A percentile compares a stretch with the other conserved stretches of the same genome.
phyloP scores from a whole-genome alignment of 768 basidiomycete genomes.

The Cantharellus anzutake region DNA sequence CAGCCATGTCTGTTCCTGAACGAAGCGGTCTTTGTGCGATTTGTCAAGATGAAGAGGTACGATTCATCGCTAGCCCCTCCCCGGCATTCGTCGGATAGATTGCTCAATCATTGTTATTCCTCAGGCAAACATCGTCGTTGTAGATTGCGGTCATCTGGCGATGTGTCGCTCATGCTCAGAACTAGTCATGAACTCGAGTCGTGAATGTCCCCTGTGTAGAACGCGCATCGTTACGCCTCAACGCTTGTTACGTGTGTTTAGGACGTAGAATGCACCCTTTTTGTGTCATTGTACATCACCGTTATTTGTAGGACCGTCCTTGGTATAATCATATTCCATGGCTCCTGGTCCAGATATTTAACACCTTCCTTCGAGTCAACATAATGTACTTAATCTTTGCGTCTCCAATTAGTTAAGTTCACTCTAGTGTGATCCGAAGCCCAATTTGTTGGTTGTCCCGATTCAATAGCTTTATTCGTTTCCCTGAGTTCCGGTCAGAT shows the following conservation, averaged over 20 bases:
- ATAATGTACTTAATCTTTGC: too few species aligned
- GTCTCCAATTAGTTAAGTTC: too few species aligned
- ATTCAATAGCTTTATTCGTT: too few species aligned
- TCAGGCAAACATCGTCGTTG: conserved; percentile 67
- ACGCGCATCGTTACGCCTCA: conserved; percentile 75
- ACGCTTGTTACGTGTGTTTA: conserved; percentile 60
- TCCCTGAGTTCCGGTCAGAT: too few species aligned
- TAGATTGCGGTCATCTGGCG: conserved; percentile 85
- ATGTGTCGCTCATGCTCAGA: conserved; percentile 69
- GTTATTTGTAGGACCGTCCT: too few species aligned
- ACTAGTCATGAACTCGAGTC: conserved; percentile 53
- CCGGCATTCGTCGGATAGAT: too few species aligned
- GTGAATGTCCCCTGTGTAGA: conserved; percentile 81
- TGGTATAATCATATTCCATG: too few species aligned
- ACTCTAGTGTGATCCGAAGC: too few species aligned
- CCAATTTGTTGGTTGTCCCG: too few species aligned
- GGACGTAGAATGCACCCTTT: conserved; percentile 17
- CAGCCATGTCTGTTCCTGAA: conserved; percentile 19
- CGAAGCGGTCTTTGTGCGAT: conserved; percentile 72
- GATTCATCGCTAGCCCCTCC: neutral
- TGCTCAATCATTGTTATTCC: neutral
- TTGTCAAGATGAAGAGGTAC: conserved; percentile 70
- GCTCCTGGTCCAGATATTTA: too few species aligned
- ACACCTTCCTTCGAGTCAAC: too few species aligned
- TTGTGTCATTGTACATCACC: too few species aligned